Evolutionary conservation across 2,329 filamentous ascomycete species (phyloP).

Genomic region (Ceratocystis cubensis): DNA sequence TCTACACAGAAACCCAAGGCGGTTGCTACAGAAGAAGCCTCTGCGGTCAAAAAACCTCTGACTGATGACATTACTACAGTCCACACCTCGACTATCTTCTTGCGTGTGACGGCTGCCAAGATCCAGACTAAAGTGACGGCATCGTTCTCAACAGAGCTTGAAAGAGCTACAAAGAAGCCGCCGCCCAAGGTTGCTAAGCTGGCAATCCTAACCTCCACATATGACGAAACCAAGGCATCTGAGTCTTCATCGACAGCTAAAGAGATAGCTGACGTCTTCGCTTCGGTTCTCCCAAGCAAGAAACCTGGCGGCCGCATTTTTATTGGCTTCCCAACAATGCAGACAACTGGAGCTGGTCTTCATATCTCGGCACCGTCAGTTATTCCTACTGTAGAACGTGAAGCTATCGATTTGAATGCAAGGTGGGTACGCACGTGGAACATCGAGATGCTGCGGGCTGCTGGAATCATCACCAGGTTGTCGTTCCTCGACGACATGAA

Average conservation of each 20-base stretch:
- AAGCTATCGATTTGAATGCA: conserved; percentile 93
- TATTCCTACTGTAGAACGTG: conserved; percentile 92
- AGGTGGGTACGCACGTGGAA: conserved; percentile 95
- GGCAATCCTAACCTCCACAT: conserved; percentile 80
- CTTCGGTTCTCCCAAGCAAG: conserved; percentile 77
- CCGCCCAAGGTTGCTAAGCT: conserved; percentile 79
- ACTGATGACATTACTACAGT: conserved; percentile 58
- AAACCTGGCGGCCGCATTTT: conserved; percentile 76
- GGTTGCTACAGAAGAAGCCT: conserved; percentile 40
- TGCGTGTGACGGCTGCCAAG: conserved; percentile 73
- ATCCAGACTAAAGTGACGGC: conserved; percentile 63
- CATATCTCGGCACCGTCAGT: conserved; percentile 93
- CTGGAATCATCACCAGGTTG: conserved; percentile 79
- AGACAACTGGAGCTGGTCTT: conserved; percentile 86
- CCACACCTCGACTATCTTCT: conserved; percentile 69
- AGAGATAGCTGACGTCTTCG: conserved; percentile 59
- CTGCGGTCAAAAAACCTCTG: conserved; percentile 47
- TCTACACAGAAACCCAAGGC: conserved; percentile 38
- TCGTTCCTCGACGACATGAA: conserved; percentile 82
- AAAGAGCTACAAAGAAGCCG: conserved; percentile 92
- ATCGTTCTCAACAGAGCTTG: conserved; percentile 70
- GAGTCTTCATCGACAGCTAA: conserved; percentile 38
- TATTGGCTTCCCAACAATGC: conserved; percentile 93
- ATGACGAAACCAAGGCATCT: conserved; percentile 63
- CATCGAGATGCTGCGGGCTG: conserved; percentile 76